phyloP scores from a whole-genome alignment of 495 filamentous ascomycete species.

The Trichoderma virens region DNA sequence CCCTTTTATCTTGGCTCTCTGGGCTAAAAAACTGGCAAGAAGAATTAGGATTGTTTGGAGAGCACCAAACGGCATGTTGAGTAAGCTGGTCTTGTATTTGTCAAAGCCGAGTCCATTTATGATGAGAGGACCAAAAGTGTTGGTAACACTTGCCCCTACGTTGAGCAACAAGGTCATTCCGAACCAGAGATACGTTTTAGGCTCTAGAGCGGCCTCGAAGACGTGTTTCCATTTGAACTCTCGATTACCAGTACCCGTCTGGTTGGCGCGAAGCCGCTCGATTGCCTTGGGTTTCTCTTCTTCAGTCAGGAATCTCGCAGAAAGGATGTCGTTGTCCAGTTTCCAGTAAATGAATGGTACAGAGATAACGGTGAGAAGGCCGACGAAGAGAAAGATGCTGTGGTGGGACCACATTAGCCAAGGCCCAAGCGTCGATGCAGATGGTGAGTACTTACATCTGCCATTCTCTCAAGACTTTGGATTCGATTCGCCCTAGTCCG shows the following conservation, averaged over 20 bases:
- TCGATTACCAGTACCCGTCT: constrained; percentile 49
- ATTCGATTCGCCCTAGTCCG: constrained; percentile 50
- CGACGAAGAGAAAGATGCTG: constrained; percentile 31
- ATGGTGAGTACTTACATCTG: constrained; percentile 43
- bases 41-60: constrained; percentile 51
- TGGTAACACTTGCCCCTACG: constrained; percentile 53
- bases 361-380: constrained; percentile 43
- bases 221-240: constrained; percentile 43
- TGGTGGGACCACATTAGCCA: constrained; percentile 39
- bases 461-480: constrained; percentile 46
- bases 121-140: constrained; percentile 54
- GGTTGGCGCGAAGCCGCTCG: constrained; percentile 43
- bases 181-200: constrained; percentile 41
- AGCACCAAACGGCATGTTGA: constrained; percentile 57
- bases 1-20: constrained; percentile 44
- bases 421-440: constrained; percentile 42
- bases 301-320: constrained; percentile 46
- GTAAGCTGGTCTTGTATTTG: constrained; percentile 50
- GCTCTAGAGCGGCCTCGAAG: constrained; percentile 32
- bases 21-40: constrained; percentile 44
- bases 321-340: constrained; percentile 44
- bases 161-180: constrained; percentile 51
- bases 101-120: constrained; percentile 52
- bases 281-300: constrained; percentile 38
- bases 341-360: constrained; percentile 42